Base-by-base conservation (phyloP, 331 rosid species). In the Rhamnella rubrinervis region DNA sequence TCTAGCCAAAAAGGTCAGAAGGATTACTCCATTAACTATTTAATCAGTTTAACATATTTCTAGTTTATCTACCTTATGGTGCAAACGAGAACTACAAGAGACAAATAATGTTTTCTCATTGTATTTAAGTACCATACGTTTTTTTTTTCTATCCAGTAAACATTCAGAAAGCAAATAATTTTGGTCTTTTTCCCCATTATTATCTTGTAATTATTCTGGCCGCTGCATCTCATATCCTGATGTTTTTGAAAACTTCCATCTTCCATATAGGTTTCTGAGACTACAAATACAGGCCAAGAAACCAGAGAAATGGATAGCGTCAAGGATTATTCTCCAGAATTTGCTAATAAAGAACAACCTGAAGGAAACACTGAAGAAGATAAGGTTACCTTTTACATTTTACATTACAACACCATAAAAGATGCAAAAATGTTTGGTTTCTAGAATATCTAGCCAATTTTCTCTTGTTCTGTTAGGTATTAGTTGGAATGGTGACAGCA, bases 311-410 rank as follows among this genome's bases (percentile, higher is more conserved):
- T 11, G 10, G 25, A 53, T 6, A 25, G 35, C 5, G 67, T 20
- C 15, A 51, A 47, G 59, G 50, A 72, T 70, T 38, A 19, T 55
- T 13, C 59, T 63, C 67, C 51, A 60, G 58, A 77, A n/a, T 25
- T 38, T 53, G 10, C 57, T 25, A 49, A 66, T 31, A 68, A 56
- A 35, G 68, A 63, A 55, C 47, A 55, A 40, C 21, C 52, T 16
- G 31, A 38, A 70, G 77, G 73, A n/a, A 63, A 53, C 25, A 21
- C 44, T 53, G 35, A 56, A 23, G 72, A 67, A 51, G 11, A 52
- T 49, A 80, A 75, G 78, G 78, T 75, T 17, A 53, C n/a, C 21
- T 40, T 37, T 40, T 47, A n/a, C 8, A 50, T 41, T 50, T 21
- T 12, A 19, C 14, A 35, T 21, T 12, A 19, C 14, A 35, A 41